These are phyloP conservation scores for Colletotrichum chrysophilum DNA, from an alignment of 2,329 filamentous ascomycete species.

Conservation along the genomic window DNA sequence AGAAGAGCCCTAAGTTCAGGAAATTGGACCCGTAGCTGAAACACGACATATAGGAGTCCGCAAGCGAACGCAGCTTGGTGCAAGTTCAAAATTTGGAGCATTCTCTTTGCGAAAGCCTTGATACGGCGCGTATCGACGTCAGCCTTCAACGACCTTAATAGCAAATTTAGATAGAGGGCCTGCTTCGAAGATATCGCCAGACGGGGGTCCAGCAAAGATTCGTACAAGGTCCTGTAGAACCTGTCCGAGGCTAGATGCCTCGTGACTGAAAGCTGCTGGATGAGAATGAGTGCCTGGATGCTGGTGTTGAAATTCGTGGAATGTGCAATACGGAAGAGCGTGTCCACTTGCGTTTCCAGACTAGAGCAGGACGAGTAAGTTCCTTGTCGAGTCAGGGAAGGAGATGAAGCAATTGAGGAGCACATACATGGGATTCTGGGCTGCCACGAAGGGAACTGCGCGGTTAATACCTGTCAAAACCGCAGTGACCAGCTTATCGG, in stretches of 20 bases:
- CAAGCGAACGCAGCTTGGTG: conserved; percentile 94
- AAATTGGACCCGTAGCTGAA: conserved; percentile 80
- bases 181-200: conserved; percentile 92
- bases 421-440: conserved; percentile 74
- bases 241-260: conserved; percentile 85
- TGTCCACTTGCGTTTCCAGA: conserved; percentile 88
- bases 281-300: conserved; percentile 91
- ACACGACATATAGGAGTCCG: conserved; percentile 87
- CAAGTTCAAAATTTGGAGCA: conserved; percentile 84
- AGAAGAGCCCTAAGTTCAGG: conserved; percentile 80
- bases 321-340: conserved; percentile 93
- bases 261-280: conserved; percentile 85
- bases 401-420: conserved; percentile 26
- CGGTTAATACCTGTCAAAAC: conserved; percentile 95
- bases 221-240: conserved; percentile 95
- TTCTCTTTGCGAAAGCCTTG: conserved; percentile 93
- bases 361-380: conserved; percentile 38
- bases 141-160: conserved; percentile 86
- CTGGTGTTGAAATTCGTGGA: conserved; percentile 99
- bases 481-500: conserved; percentile 90
- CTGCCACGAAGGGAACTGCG: conserved; percentile 88
- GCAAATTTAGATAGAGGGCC: conserved; percentile 89
- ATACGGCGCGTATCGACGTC: conserved; percentile 91
- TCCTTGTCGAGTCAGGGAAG: not conserved
- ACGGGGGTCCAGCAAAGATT: conserved; percentile 90